A percentile compares a stretch with the other conserved stretches of the same genome.
These are phyloP conservation scores for Collybia sp. DNA, from an alignment of 768 basidiomycete species.

Conservation along the genomic window DNA sequence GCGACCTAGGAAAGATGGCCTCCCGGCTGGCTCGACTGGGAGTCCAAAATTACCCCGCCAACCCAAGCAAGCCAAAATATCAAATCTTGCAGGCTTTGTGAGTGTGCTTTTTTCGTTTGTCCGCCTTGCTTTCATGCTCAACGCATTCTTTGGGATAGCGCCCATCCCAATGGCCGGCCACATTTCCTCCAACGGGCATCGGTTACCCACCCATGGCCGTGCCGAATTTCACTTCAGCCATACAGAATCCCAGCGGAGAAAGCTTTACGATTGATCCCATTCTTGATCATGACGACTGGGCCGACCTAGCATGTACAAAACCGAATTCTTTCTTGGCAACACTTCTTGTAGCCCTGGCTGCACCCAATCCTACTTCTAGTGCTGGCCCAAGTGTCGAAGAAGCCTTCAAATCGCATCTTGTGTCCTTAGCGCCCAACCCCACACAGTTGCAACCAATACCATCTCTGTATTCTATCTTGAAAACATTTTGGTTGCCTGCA, in stretches of 20 bases:
- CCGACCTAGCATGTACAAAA: conserved; percentile 48
- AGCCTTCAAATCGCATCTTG: conserved; percentile 74
- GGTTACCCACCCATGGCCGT: conserved; percentile 3
- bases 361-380: conserved; percentile 58
- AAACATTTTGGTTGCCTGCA: conserved; percentile 81
- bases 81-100: too few relatives aligned
- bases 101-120: background rate
- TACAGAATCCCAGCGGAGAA: background rate
- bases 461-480: conserved; percentile 69
- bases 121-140: background rate
- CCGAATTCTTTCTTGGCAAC: conserved; percentile 53
- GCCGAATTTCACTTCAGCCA: background rate
- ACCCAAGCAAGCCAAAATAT: conserved; percentile 7
- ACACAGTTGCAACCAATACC: conserved; percentile 53
- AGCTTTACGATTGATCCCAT: conserved; percentile 44
- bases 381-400: conserved; percentile 67
- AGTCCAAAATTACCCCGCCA: conserved; percentile 22
- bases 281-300: conserved; percentile 61
- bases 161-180: background rate
- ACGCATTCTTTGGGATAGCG: background rate
- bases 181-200: background rate
- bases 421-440: conserved; percentile 50
- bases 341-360: conserved; percentile 52
- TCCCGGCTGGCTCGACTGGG: conserved; percentile 73
- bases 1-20: conserved; percentile 75